These are phyloP conservation scores for Phlegmacium glaucopus DNA, from an alignment of 768 basidiomycete species.

Conservation along the genomic window DNA sequence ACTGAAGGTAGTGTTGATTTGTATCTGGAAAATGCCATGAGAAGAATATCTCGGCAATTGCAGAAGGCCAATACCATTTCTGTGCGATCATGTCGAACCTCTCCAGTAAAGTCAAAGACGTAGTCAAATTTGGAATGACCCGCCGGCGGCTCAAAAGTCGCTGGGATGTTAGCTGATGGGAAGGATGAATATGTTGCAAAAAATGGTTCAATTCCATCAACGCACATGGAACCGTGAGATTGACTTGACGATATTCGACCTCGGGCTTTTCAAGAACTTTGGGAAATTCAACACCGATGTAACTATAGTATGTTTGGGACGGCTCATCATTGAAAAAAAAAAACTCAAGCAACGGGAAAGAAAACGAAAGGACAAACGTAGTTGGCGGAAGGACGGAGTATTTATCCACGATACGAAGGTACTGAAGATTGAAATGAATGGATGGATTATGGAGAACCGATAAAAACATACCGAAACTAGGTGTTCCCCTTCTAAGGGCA, in stretches of 20 bases:
- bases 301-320: constrained; percentile 42
- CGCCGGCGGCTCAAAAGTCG: constrained; percentile 68
- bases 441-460: constrained; percentile 1
- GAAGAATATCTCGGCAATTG: constrained; percentile 4
- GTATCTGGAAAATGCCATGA: constrained; percentile 47
- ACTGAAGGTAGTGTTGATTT: constrained; percentile 71
- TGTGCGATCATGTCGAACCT: constrained; percentile 69
- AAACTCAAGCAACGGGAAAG: background rate
- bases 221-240: constrained; percentile 71
- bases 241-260: constrained; percentile 81
- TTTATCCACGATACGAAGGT: constrained; percentile 26
- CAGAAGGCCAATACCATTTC: constrained; percentile 53
- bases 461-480: constrained; percentile 62
- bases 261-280: constrained; percentile 61
- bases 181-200: constrained; percentile 9
- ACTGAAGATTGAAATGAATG: constrained; percentile 10
- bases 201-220: constrained; percentile 6
- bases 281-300: constrained; percentile 75
- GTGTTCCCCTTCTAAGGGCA: constrained; percentile 63
- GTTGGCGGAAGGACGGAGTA: constrained; percentile 32
- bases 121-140: constrained; percentile 70
- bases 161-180: constrained; percentile 57
- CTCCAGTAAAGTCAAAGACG: constrained; percentile 86
- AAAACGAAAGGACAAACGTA: constrained; percentile 22
- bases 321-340: background rate